phyloP scores from a whole-genome alignment of 2,329 filamentous ascomycete genomes.

The Trichophaea hybrida region DNA sequence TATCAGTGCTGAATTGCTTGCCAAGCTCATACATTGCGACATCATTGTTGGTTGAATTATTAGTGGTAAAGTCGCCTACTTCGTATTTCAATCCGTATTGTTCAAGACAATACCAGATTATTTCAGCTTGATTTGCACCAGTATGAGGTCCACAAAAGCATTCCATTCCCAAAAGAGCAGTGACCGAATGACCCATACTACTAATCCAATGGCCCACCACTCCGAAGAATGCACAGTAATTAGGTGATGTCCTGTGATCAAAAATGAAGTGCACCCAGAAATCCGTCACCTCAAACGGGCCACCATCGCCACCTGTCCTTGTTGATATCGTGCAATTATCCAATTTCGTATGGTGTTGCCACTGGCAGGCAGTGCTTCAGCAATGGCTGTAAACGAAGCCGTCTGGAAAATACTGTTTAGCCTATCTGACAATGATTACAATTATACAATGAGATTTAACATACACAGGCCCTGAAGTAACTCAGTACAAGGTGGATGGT shows the following conservation, averaged over 20 bases:
- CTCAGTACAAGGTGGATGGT: not conserved
- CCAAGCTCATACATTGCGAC: not conserved
- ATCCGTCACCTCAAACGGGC: not conserved
- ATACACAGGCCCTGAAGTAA: not conserved
- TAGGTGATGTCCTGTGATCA: slow-evolving; percentile 15
- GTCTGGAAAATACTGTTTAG: too few relatives aligned
- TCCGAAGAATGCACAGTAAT: slow-evolving; percentile 10
- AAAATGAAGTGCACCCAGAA: slow-evolving; percentile 7
- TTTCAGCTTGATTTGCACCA: slow-evolving; percentile 1
- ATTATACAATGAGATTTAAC: not conserved
- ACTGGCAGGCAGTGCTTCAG: not conserved
- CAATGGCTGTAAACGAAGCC: not conserved
- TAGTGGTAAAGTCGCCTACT: not conserved
- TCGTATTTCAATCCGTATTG: not conserved
- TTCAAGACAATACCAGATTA: not conserved
- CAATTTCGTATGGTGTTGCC: not conserved
- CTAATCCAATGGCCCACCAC: slow-evolving; percentile 12
- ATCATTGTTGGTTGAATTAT: slow-evolving; percentile 3
- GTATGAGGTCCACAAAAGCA: slow-evolving; percentile 5
- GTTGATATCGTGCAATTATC: not conserved
- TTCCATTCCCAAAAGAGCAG: slow-evolving; percentile 1
- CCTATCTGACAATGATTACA: not conserved
- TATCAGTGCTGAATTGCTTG: not conserved
- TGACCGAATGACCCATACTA: not conserved
- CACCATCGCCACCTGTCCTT: not conserved